phyloP scores from a whole-genome alignment of 768 basidiomycete genomes.

The Pisolithus sp. region DNA sequence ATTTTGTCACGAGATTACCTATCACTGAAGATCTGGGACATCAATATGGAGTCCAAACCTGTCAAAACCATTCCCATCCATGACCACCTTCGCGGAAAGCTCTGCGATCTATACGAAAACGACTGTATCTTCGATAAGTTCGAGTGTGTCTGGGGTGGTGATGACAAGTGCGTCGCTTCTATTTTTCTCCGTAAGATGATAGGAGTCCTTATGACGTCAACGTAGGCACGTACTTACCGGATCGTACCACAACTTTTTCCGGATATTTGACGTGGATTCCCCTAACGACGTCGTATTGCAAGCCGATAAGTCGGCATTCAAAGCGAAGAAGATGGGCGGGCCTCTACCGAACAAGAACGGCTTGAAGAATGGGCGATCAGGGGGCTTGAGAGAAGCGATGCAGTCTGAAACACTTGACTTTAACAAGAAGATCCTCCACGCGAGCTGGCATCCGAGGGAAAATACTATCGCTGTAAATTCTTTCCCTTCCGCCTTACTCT shows the following conservation, averaged over 20 bases:
- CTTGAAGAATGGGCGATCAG: constrained; percentile 72
- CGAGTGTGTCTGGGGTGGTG: constrained; percentile 96
- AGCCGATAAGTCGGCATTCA: constrained; percentile 99
- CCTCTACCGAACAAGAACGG: constrained; percentile 64
- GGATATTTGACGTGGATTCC: constrained; percentile 93
- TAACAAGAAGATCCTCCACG: constrained; percentile 95
- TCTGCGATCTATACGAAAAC: constrained; percentile 98
- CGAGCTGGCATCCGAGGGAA: constrained; percentile 97
- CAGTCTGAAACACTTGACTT: constrained; percentile 83
- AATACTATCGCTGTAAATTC: constrained; percentile 90
- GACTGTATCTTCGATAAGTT: constrained; percentile 99
- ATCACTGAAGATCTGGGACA: constrained; percentile 98
- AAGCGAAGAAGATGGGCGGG: constrained; percentile 97
- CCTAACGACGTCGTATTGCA: constrained; percentile 88
- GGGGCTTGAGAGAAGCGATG: constrained; percentile 74
- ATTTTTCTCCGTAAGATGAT: constrained; percentile 4
- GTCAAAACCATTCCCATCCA: constrained; percentile 98
- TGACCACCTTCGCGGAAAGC: constrained; percentile 93
- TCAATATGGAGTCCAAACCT: constrained; percentile 97
- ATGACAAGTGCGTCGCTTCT: constrained; percentile 74
- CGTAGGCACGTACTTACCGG: constrained; percentile 93
- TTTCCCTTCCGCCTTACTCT: constrained; percentile 26
- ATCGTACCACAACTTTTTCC: constrained; percentile 99
- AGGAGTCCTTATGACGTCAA: constrained; percentile 7
- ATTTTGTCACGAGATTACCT: constrained; percentile 96